These are phyloP conservation scores for Blattamonas nauphoetae DNA, from an alignment of 78 protist genomes.

Conservation along the genomic window DNA sequence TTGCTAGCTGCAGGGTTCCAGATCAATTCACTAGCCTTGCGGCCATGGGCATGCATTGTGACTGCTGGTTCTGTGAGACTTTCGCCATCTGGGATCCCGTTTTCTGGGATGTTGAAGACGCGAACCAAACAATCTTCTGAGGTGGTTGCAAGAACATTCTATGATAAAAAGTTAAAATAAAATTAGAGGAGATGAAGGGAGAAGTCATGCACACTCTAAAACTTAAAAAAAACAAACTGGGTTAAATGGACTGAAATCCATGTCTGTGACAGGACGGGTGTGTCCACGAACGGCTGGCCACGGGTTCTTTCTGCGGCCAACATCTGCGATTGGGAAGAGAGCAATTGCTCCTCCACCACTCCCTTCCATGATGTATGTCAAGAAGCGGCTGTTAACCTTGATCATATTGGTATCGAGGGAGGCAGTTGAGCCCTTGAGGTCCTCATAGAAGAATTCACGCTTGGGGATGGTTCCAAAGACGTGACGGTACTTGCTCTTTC, in stretches of 20 bases:
- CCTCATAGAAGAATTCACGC: background rate
- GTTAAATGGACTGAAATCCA: background rate
- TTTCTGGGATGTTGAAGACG: background rate
- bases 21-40: background rate
- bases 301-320: background rate
- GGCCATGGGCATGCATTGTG: background rate
- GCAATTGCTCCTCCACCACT: background rate
- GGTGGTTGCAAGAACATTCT: background rate
- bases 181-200: background rate
- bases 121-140: background rate
- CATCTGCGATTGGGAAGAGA: background rate
- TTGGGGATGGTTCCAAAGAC: background rate
- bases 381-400: background rate
- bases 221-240: background rate
- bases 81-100: background rate
- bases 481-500: background rate
- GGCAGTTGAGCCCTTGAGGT: background rate
- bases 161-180: background rate
- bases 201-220: background rate
- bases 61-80: background rate
- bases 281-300: background rate
- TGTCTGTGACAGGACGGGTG: background rate
- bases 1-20: background rate
- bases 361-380: background rate
- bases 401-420: background rate